Evolutionary conservation across 192 early-diverging fungal species (phyloP), one percentile per base, ranked within the genome.

Genomic region (Pecoramyces ruminantium): DNA sequence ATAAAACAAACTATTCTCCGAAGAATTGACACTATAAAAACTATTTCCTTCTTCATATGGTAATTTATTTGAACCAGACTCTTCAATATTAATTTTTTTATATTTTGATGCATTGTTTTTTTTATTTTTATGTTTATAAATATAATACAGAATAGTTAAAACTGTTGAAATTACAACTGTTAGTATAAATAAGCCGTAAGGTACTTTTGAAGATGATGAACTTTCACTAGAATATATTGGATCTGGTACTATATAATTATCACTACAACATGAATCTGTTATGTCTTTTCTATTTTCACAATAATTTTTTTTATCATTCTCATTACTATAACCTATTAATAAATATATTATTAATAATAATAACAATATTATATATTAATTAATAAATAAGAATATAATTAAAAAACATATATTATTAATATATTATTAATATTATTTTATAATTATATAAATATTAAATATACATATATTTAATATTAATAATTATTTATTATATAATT

Each of bases 1-100:
- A 89, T 92, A 67, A 11, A 67, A 67, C n/a, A 67, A 67, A 67
- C n/a, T 67, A 21, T 67, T 67, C 9, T 67, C 51, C n/a, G 51
- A 27, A 9, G 51, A 67, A 3, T 67, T 67, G 25, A 67, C 25
- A 27, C 17, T 67, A 67, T 67, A 67, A n/a, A 25, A 67, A 27
- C 9, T 17, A 4, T n/a, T 25, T 9, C 25, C 51, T n/a, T n/a
- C 51, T 51, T 21, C 42, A 51, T 51, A 51, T 21, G 15, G 42
- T 51, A 51, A 51, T 51, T 51, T 51, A 21, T 15, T 51, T 2
- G 42, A 51, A 51, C 2, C 6, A 14, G 17, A 5, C 0, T 4
- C 18, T 4, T 21, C 0, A 67, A n/a, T 11, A 25, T n/a, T 5
- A 9, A n/a, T 5, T 9, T 21, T 6, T n/a, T 67, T 1, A 21